Base-by-base conservation (phyloP, 2,329 filamentous ascomycete species). In the Leptographium galeiforme region DNA sequence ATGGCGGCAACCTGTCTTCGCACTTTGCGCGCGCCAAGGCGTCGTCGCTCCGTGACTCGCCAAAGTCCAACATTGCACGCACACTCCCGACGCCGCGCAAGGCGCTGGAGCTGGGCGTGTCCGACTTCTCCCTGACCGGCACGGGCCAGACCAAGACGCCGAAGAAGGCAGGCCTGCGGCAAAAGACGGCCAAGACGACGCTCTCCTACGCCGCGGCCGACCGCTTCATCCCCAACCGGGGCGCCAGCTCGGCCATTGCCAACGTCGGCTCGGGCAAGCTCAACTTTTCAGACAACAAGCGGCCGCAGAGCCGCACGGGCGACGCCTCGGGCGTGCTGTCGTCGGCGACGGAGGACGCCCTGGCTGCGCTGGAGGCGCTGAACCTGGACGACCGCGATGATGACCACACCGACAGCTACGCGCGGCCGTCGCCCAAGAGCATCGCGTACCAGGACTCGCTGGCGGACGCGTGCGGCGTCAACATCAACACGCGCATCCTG, bases 221-320 rank as follows among this genome's bases (percentile, higher is more conserved):
- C 68, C 84, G 93, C 52, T 98, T 97, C 74, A 97, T 98, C 61
- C 91, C 93, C 61, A 96, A 95, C 75, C 86, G 93, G 36, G 79
- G 79, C 50, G 87, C 90, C 59, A 95, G 90, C 73, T 93, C 94
- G 51, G 90, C 86, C 53, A 86, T 95, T 64, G 77, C 84, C 64
- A 89, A 89, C 61, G 79, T 79, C 55, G 88, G 89, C 57, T 85
- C 88, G 52, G 83, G 82, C 58, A 97, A 97, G 78, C 79, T 91
- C 46, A 87, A 93, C 58, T 62, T 74, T 45, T 69, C 77, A 48
- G 85, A 91, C 57, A 81, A 79, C 66, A 78, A 84, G 61, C 78
- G 85, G 55, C 79, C 88, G 55, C 91, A 89, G 71, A 84, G 79
- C 68, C 58, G 57, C 40, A 75, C 71, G 54, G 70, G 70, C 53